phyloP scores from a whole-genome alignment of 2,329 filamentous ascomycete genomes.

The Aspergillus tamarii region DNA sequence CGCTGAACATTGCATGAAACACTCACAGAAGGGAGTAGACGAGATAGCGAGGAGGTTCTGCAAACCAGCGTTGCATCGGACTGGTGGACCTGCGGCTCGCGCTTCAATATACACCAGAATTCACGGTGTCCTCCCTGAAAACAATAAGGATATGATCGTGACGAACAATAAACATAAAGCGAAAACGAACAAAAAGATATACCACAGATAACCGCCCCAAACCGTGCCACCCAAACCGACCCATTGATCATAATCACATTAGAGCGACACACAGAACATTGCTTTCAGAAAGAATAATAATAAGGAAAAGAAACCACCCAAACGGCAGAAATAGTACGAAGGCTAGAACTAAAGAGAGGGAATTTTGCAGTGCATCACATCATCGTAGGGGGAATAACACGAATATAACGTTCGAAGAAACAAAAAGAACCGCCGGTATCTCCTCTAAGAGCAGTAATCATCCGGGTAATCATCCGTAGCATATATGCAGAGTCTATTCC shows the following conservation, averaged over 20 bases:
- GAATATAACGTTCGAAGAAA: conserved; percentile 10
- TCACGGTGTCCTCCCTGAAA: conserved; percentile 11
- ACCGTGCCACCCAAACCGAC: conserved; percentile 27
- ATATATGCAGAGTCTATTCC: conserved; percentile 28
- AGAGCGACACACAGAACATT: conserved; percentile 23
- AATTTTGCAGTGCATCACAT: conserved; percentile 22
- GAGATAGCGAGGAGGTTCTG: neutral
- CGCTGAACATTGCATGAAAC: conserved; percentile 1
- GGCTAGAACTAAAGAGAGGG: conserved; percentile 9
- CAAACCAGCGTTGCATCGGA: neutral
- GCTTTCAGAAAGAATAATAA: conserved; percentile 5
- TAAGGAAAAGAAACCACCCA: conserved; percentile 12
- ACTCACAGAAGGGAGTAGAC: neutral
- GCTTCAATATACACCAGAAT: conserved; percentile 14
- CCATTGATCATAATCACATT: conserved; percentile 33
- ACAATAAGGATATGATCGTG: conserved; percentile 17
- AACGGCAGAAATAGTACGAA: neutral
- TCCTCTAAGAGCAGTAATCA: conserved; percentile 26
- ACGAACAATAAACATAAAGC: neutral
- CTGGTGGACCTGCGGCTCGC: neutral
- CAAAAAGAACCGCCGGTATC: conserved; percentile 24
- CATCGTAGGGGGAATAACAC: conserved; percentile 25
- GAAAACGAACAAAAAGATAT: conserved; percentile 16
- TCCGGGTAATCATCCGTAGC: conserved; percentile 25
- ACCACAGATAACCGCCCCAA: conserved; percentile 27